Percentiles rank a stretch among this genome's conserved stretches.
These are phyloP conservation scores for Mortierella sp. DNA, from an alignment of 371 early-diverging fungal genomes.

Conservation along the genomic window DNA sequence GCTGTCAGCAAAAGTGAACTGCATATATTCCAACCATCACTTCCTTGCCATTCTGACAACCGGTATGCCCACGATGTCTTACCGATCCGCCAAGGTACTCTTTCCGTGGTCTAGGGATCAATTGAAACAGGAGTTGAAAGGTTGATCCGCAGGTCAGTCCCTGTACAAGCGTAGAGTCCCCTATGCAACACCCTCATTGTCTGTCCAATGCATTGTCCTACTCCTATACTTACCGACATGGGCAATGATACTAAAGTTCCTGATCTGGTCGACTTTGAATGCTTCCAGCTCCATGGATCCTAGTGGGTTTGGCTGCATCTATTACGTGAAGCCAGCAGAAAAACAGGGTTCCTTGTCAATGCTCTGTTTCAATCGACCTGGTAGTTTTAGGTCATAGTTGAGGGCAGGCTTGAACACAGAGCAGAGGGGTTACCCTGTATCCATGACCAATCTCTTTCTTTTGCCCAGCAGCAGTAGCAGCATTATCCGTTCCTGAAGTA, in stretches of 20 bases:
- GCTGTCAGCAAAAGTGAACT: background rate
- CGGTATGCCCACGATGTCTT: background rate
- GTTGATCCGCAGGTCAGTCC: background rate
- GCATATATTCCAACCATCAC: too few species aligned
- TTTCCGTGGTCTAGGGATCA: slow-evolving; percentile 90
- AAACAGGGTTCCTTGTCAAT: background rate
- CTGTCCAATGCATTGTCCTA: background rate
- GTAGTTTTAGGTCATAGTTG: too few species aligned
- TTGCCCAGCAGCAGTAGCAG: background rate
- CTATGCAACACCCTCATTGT: background rate
- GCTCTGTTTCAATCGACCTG: background rate
- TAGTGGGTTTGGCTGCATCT: slow-evolving; percentile 33
- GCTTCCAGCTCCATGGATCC: slow-evolving; percentile 63
- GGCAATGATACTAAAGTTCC: slow-evolving; percentile 98
- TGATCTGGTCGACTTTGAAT: slow-evolving; percentile 85
- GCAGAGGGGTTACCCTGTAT: slow-evolving; percentile 23
- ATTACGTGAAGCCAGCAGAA: background rate
- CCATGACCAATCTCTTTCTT: slow-evolving; percentile 32
- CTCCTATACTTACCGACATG: slow-evolving; percentile 81
- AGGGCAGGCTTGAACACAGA: background rate
- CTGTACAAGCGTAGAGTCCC: background rate
- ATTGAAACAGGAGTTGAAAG: slow-evolving; percentile 7
- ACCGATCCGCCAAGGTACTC: slow-evolving; percentile 94
- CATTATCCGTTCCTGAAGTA: background rate
- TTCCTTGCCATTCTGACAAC: background rate